A percentile compares a stretch with the other conserved stretches of the same genome.
Evolutionary conservation across 2,329 filamentous ascomycete genomes (phyloP).

Genomic region (Pseudogymnoascus sp.): DNA sequence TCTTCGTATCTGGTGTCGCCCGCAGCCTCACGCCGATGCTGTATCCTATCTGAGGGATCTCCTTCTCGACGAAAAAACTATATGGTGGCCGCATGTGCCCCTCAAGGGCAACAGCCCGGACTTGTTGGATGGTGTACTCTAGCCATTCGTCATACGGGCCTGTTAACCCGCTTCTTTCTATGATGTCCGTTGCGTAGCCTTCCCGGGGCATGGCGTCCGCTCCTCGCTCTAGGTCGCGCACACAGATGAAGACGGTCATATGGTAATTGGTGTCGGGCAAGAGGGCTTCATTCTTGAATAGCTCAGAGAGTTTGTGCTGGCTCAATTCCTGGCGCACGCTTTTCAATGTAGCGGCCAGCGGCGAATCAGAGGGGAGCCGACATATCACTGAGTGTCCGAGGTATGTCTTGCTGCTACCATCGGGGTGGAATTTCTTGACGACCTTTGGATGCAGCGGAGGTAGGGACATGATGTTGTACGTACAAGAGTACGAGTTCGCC

Average conservation of each 20-base stretch:
- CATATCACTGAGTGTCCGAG: neutral
- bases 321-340: neutral
- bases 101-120: neutral
- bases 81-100: neutral
- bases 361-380: neutral
- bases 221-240: neutral
- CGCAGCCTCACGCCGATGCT: neutral
- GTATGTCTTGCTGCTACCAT: neutral
- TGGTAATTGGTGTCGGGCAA: neutral
- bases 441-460: neutral
- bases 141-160: neutral
- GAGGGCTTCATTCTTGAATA: neutral
- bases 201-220: neutral
- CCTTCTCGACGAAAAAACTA: neutral
- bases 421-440: neutral
- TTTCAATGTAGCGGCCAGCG: neutral
- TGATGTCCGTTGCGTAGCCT: neutral
- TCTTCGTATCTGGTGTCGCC: neutral
- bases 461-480: neutral
- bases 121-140: neutral
- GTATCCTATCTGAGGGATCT: neutral
- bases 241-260: neutral
- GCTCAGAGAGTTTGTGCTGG: neutral
- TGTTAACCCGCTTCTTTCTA: neutral
- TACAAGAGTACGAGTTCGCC: neutral